Evolutionary conservation across 352 stramenopile genomes (phyloP), one percentile per base, ranked within the genome.

Genomic region (Phytopythium kandeliae): DNA sequence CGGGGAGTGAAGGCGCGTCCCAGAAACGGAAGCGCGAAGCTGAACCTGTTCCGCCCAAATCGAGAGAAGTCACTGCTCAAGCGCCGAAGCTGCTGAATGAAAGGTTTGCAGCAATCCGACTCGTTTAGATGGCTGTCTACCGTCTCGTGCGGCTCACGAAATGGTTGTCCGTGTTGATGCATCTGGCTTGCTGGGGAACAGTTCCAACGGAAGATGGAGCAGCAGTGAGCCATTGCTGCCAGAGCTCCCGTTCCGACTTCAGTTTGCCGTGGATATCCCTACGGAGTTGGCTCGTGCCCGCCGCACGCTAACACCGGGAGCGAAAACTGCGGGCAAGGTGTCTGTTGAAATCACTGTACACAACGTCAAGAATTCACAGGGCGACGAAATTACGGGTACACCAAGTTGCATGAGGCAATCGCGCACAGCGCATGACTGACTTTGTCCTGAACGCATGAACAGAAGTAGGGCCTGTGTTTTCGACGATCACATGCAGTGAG

Each of bases 21-120:
- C 49, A 86, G 8, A 92, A 92, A 48, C 63, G 80, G n/a, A 92
- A 89, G 48, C 61, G 78, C 35, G 78, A 92, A 35, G 48, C 42
- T 30, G 58, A 55, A 28, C 30, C 52, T 25, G 26, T 54, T 12
- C 58, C 67, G 8, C 51, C 58, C 16, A 89, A 91, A 48, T 60
- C 78, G n/a, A 75, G 68, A 65, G 78, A 89, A 58, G 50, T 89
- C n/a, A 50, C 55, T 4, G 65, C 74, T 6, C 71, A 74, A 13
- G 55, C 58, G 7, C 69, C 73, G 12, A 87, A 82, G 58, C 28
- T 82, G 34, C 62, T 88, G 17, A 72, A 74, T 41, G 69, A 71
- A 55, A 87, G 69, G 78, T 87, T 16, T 46, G 26, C 10, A 2
- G 19, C 4, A 28, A 30, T 7, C 2, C 34, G 2, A 19, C 10